Evolutionary conservation across 495 filamentous ascomycete genomes (phyloP).

Genomic region (Stereocaulon alpinum): DNA sequence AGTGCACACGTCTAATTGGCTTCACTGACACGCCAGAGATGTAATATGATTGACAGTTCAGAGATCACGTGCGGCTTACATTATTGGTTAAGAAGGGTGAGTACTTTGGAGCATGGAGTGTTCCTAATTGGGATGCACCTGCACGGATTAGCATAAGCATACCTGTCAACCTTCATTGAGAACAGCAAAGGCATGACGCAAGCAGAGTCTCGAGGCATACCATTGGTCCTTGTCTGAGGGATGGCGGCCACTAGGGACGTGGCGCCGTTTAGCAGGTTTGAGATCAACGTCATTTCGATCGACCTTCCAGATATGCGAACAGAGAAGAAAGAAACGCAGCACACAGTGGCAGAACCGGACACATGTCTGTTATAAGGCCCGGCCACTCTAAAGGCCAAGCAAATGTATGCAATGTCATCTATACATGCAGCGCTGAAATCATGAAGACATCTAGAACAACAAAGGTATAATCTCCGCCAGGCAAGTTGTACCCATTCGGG

Average conservation of each 20-base stretch:
- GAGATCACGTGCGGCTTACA: not conserved
- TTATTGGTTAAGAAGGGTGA: slow-evolving; percentile 18
- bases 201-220: not conserved
- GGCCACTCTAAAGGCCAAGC: no score
- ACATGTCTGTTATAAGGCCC: no score
- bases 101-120: slow-evolving; percentile 9
- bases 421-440: no score
- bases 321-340: no score
- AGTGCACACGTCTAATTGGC: not conserved
- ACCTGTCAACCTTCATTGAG: not conserved
- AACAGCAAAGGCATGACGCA: not conserved
- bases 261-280: not conserved
- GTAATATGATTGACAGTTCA: no score
- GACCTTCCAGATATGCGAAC: no score
- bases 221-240: slow-evolving; percentile 6
- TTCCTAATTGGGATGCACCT: slow-evolving; percentile 11
- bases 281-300: not conserved
- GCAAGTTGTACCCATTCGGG: no score
- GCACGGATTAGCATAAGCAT: not conserved
- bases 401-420: no score
- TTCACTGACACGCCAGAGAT: no score
- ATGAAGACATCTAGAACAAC: no score
- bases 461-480: no score
- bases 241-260: slow-evolving; percentile 4
- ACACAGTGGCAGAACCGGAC: no score